Conservation (phyloP, 352 stramenopile genomes). For the Pythium coloratum region DNA sequence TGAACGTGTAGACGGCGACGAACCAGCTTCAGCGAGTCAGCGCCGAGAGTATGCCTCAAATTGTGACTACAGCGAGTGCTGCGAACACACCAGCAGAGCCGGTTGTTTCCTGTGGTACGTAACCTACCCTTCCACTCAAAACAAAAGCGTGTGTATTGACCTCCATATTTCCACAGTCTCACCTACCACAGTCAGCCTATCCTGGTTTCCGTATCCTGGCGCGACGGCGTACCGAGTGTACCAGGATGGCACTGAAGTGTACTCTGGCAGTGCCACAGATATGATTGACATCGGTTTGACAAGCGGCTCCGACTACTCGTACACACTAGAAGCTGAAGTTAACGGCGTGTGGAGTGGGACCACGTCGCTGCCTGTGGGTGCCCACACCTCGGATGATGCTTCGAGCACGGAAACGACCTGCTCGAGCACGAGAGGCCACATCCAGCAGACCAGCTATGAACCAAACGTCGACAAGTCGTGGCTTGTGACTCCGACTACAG, state of each 20-base stretch:
- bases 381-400: constrained; percentile 8
- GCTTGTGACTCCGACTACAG: constrained; percentile 32
- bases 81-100: constrained; percentile 20
- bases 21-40: constrained; percentile 6
- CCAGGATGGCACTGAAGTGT: constrained; percentile 29
- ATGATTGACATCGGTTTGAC: constrained; percentile 20
- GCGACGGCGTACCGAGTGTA: constrained; percentile 43
- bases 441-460: constrained; percentile 39
- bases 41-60: neutral
- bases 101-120: constrained; percentile 27
- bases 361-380: neutral
- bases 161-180: constrained; percentile 31
- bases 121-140: neutral
- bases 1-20: constrained; percentile 4
- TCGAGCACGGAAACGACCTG: constrained; percentile 28
- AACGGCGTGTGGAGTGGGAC: constrained; percentile 2
- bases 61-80: constrained; percentile 9
- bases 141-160: neutral
- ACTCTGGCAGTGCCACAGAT: constrained; percentile 1
- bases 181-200: constrained; percentile 30
- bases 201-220: constrained; percentile 43
- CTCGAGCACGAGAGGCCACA: constrained; percentile 20
- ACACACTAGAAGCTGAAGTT: constrained; percentile 14
- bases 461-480: constrained; percentile 36
- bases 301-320: constrained; percentile 6